These are phyloP conservation scores for Solanum gandarillasii DNA, from an alignment of 257 asterid genomes.

Conservation along the genomic window DNA sequence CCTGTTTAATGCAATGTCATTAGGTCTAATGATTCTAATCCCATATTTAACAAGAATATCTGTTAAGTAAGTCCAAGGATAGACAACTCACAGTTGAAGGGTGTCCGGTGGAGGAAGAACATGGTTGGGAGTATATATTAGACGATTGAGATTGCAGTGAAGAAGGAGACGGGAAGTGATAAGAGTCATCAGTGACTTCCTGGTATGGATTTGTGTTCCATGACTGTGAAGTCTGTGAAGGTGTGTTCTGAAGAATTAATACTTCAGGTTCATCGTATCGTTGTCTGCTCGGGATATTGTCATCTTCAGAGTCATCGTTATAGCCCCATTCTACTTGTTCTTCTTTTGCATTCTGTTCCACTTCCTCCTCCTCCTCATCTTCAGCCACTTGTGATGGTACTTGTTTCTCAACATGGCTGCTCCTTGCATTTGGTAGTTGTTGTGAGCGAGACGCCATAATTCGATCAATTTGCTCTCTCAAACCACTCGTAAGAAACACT, in stretches of 20 bases:
- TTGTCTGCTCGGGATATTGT: conserved; percentile 23
- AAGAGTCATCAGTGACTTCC: conserved; percentile 32
- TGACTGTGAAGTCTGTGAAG: conserved; percentile 12
- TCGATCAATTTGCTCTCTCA: conserved; percentile 54
- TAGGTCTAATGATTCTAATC: not conserved
- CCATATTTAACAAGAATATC: not conserved
- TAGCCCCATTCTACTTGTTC: not conserved
- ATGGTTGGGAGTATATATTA: conserved; percentile 18
- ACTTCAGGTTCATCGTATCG: conserved; percentile 19
- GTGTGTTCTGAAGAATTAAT: conserved; percentile 17
- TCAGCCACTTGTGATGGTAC: not conserved
- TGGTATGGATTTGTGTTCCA: conserved; percentile 31
- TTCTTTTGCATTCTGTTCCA: not conserved
- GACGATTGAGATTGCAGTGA: conserved; percentile 31
- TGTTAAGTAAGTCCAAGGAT: not conserved
- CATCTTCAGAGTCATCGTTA: conserved; percentile 27
- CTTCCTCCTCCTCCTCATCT: not conserved
- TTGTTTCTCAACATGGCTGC: not conserved
- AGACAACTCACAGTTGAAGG: conserved; percentile 46
- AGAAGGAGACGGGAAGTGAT: conserved; percentile 29
- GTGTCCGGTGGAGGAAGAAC: conserved; percentile 20
- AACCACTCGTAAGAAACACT: conserved; percentile 48
- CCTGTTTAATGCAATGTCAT: conserved; percentile 27
- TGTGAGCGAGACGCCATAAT: conserved; percentile 51
- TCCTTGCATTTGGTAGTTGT: conserved; percentile 6